Evolutionary conservation across 345 rosid genomes (phyloP).

Genomic region (Syzygium aqueum): DNA sequence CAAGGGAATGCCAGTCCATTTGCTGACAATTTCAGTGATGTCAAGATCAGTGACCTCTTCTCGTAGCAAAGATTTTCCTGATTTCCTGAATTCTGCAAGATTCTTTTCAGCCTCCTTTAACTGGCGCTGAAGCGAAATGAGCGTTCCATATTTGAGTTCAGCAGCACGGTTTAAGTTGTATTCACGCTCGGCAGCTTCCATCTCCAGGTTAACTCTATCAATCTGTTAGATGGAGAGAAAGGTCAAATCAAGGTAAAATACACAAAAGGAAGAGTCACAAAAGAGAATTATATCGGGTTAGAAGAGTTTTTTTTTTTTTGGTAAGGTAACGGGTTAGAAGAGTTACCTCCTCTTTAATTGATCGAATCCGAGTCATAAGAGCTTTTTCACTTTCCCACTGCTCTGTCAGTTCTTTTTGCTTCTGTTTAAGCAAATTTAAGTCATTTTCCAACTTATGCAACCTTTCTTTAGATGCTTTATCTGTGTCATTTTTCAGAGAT

Average conservation of each 20-base stretch:
- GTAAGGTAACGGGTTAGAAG: not conserved
- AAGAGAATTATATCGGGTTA: not conserved
- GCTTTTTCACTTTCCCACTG: constrained; percentile 73
- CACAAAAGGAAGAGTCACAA: not conserved
- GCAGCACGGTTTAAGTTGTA: constrained; percentile 81
- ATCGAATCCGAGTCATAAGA: constrained; percentile 66
- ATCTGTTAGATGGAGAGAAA: constrained; percentile 31
- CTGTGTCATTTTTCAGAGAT: constrained; percentile 73
- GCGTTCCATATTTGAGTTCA: constrained; percentile 87
- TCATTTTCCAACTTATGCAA: constrained; percentile 67
- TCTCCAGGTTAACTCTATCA: constrained; percentile 82
- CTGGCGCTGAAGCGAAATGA: constrained; percentile 79
- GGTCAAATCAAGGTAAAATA: not conserved
- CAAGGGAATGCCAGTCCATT: constrained; percentile 96
- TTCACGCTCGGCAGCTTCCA: constrained; percentile 96
- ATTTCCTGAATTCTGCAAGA: constrained; percentile 50
- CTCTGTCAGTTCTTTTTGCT: constrained; percentile 63
- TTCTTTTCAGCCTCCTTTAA: constrained; percentile 83
- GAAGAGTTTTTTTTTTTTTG: too few species aligned
- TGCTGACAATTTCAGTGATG: constrained; percentile 89
- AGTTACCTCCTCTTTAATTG: constrained; percentile 81
- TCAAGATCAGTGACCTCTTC: constrained; percentile 91
- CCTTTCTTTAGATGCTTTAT: constrained; percentile 84
- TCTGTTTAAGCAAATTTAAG: constrained; percentile 45
- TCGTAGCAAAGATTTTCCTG: constrained; percentile 71